Percentiles rank a stretch among this genome's conserved stretches.
phyloP scores from a whole-genome alignment of 192 early-diverging fungal genomes.

The Dissophora ornata region DNA sequence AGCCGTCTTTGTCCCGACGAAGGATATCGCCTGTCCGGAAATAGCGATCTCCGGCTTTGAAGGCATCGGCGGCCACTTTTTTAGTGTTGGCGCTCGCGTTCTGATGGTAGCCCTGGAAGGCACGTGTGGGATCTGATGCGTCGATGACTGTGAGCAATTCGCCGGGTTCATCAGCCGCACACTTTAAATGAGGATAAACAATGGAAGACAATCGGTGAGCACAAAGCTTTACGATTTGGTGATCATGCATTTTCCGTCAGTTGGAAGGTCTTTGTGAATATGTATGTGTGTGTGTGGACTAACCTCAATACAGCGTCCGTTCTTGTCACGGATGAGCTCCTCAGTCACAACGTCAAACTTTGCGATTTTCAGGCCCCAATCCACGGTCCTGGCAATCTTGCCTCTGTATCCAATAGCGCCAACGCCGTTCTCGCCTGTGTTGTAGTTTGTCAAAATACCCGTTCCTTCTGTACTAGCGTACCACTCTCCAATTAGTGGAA shows the following conservation, averaged over 20 bases:
- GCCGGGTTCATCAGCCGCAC: slow-evolving; percentile 62
- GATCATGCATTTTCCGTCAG: too few relatives aligned
- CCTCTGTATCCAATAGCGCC: slow-evolving; percentile 74
- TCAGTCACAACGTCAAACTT: slow-evolving; percentile 68
- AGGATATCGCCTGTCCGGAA: slow-evolving; percentile 74
- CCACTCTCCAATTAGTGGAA: slow-evolving; percentile 71
- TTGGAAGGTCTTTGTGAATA: too few relatives aligned
- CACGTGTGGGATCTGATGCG: slow-evolving; percentile 38
- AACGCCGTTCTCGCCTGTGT: slow-evolving; percentile 64
- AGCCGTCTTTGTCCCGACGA: slow-evolving; percentile 62
- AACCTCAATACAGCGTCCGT: slow-evolving; percentile 68
- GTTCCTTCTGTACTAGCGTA: slow-evolving; percentile 78
- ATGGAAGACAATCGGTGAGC: too few relatives aligned
- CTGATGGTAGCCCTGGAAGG: slow-evolving; percentile 63
- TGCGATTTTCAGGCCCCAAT: slow-evolving; percentile 60
- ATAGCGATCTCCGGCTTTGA: slow-evolving; percentile 72
- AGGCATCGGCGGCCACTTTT: slow-evolving; percentile 66
- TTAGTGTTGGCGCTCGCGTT: slow-evolving; percentile 65
- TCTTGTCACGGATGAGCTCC: slow-evolving; percentile 60
- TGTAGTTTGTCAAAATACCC: slow-evolving; percentile 58
- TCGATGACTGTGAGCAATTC: slow-evolving; percentile 58
- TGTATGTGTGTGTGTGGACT: too few relatives aligned
- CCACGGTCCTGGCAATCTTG: slow-evolving; percentile 45
- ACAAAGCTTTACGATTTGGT: too few relatives aligned
- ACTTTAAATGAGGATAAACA: slow-evolving; percentile 18